Conservation (phyloP, 768 basidiomycete genomes). For the Trametopsis cervina region DNA sequence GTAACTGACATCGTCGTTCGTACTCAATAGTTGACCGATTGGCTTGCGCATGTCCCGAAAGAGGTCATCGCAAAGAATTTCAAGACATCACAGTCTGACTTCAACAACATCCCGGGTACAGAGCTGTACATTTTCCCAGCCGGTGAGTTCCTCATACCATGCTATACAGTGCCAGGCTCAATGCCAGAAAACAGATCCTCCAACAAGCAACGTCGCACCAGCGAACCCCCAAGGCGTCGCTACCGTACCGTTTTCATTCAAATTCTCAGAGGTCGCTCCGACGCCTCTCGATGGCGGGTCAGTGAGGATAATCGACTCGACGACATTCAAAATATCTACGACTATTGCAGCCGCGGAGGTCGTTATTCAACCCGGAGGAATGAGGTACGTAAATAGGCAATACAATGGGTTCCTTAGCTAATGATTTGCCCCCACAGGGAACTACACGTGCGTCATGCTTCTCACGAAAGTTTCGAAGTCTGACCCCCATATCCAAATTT, state of each 20-base stretch:
- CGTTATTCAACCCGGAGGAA: constrained; percentile 45
- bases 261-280: constrained; percentile 38
- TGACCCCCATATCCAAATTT: not conserved
- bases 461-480: constrained; percentile 29
- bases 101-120: constrained; percentile 43
- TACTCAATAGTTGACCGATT: constrained; percentile 46
- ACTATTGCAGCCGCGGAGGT: constrained; percentile 52
- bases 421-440: not conserved
- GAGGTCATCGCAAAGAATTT: constrained; percentile 59
- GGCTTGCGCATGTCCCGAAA: constrained; percentile 56
- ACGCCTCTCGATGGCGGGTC: constrained; percentile 43
- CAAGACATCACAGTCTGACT: constrained; percentile 34
- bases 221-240: constrained; percentile 38
- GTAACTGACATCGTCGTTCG: not conserved
- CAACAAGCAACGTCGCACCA: constrained; percentile 29
- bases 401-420: no score
- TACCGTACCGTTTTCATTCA: constrained; percentile 43
- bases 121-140: constrained; percentile 48
- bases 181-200: constrained; percentile 7
- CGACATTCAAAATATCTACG: constrained; percentile 42
- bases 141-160: constrained; percentile 18
- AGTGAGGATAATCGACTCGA: constrained; percentile 49
- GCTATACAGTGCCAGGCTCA: no score
- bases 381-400: constrained; percentile 33
- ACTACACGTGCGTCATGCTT: constrained; percentile 23